These are phyloP conservation scores for Chlorella sp. DNA, from an alignment of 139 green algal species.

Conservation along the genomic window DNA sequence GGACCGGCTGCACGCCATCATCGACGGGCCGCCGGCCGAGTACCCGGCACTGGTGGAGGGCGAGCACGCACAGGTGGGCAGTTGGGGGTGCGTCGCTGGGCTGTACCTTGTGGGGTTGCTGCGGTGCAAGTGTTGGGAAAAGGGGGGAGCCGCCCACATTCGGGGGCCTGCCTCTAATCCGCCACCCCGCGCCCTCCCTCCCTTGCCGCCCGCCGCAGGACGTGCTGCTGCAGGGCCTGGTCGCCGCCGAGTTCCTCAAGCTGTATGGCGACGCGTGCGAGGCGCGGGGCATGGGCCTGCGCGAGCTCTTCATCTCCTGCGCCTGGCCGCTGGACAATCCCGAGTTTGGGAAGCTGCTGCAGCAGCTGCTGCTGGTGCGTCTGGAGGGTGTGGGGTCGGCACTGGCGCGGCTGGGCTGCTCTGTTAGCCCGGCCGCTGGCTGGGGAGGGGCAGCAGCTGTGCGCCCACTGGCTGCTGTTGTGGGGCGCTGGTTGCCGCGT, in stretches of 20 bases:
- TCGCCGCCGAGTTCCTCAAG: constrained; percentile 55
- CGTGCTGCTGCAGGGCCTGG: constrained; percentile 39
- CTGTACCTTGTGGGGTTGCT: no score
- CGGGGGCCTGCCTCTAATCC: no score
- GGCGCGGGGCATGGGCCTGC: constrained; percentile 13
- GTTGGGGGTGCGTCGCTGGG: no score
- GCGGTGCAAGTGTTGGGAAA: no score
- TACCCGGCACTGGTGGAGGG: neutral
- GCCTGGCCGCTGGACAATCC: constrained; percentile 43
- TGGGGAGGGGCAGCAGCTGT: neutral
- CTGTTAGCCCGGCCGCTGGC: no score
- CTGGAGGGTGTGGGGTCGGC: no score
- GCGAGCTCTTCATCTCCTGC: constrained; percentile 37
- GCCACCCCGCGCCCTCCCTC: neutral
- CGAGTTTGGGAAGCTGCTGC: constrained; percentile 44
- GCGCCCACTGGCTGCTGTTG: no score
- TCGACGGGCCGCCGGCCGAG: constrained; percentile 4
- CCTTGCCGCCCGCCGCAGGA: neutral
- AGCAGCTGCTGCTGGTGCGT: constrained; percentile 41
- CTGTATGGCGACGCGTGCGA: constrained; percentile 52
- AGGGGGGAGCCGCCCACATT: no score
- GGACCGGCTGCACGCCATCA: constrained; percentile 5
- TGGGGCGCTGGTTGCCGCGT: no score
- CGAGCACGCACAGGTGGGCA: neutral
- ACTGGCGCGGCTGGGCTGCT: neutral